Evolutionary conservation across 2,329 filamentous ascomycete species (phyloP).

Genomic region (Emmonsiellopsis sp.): DNA sequence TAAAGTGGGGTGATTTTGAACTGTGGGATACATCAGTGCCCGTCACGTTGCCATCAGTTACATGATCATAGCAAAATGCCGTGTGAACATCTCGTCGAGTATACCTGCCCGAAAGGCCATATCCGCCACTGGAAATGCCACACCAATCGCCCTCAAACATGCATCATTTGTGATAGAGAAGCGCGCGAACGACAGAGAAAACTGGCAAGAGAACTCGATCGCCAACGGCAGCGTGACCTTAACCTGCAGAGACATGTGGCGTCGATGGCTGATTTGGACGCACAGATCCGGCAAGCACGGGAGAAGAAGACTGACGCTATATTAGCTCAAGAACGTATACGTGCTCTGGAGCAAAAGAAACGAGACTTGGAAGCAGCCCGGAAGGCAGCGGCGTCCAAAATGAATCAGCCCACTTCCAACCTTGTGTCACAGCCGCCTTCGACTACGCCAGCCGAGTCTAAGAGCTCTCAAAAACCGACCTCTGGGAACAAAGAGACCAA

Average conservation of each 20-base stretch:
- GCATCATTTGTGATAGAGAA: conserved; percentile 45
- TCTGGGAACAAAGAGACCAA: not conserved
- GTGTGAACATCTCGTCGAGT: conserved; percentile 35
- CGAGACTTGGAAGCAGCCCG: not conserved
- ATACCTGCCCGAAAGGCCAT: conserved; percentile 47
- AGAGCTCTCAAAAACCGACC: not conserved
- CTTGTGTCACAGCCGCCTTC: too few relatives aligned
- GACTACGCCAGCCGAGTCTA: not conserved
- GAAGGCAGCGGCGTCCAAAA: not conserved
- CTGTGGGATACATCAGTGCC: conserved; percentile 53
- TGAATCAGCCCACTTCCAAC: not conserved
- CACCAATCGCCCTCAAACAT: conserved; percentile 27
- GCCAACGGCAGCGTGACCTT: conserved; percentile 40
- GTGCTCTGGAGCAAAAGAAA: not conserved
- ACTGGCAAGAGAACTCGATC: conserved; percentile 11
- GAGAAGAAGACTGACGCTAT: not conserved
- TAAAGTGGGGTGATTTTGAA: conserved; percentile 25
- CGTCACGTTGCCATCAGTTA: conserved; percentile 52
- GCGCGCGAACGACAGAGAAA: conserved; percentile 34
- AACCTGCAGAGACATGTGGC: conserved; percentile 39
- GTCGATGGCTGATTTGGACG: not conserved
- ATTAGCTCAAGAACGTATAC: not conserved
- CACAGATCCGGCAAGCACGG: conserved; percentile 29
- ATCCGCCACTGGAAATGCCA: conserved; percentile 40
- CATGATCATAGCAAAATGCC: conserved; percentile 48